phyloP scores from a whole-genome alignment of 2,329 filamentous ascomycete species.

The Fusarium dimerum region DNA sequence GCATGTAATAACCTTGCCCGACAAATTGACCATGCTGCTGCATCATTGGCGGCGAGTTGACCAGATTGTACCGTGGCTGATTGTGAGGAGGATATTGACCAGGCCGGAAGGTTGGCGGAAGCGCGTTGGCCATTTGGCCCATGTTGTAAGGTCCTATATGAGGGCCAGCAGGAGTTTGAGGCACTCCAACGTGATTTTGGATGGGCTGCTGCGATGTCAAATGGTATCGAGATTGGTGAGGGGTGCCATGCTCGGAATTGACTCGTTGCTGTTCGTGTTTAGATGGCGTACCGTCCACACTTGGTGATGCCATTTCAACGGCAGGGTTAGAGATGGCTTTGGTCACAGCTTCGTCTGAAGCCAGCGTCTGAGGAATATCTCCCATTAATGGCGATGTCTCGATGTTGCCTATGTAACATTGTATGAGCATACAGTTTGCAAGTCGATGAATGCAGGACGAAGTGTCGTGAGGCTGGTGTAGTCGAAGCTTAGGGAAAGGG shows the following conservation, averaged over 20 bases:
- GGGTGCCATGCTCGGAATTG: conserved; percentile 20
- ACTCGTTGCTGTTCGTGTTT: conserved; percentile 10
- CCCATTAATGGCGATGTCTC: conserved; percentile 19
- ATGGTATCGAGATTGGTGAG: conserved; percentile 26
- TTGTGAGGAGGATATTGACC: conserved; percentile 38
- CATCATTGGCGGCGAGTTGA: conserved; percentile 41
- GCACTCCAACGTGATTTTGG: conserved; percentile 45
- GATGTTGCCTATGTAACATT: background rate
- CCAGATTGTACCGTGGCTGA: conserved; percentile 36
- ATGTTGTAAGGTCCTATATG: conserved; percentile 47
- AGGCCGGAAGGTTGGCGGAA: conserved; percentile 45
- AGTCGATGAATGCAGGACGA: background rate
- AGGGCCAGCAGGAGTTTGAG: conserved; percentile 23
- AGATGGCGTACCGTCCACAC: conserved; percentile 2
- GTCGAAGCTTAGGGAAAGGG: no score
- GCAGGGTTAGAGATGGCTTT: conserved; percentile 10
- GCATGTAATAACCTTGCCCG: conserved; percentile 48
- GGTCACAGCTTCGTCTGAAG: conserved; percentile 12
- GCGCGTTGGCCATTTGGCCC: conserved; percentile 44
- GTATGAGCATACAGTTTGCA: background rate
- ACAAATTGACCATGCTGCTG: conserved; percentile 44
- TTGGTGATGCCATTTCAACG: conserved; percentile 5
- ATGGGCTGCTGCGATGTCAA: conserved; percentile 42
- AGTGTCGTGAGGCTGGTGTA: no score
- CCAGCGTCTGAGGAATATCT: conserved; percentile 20